Conservation (phyloP, 2,329 filamentous ascomycete genomes). For the Elsinoe ampelina region DNA sequence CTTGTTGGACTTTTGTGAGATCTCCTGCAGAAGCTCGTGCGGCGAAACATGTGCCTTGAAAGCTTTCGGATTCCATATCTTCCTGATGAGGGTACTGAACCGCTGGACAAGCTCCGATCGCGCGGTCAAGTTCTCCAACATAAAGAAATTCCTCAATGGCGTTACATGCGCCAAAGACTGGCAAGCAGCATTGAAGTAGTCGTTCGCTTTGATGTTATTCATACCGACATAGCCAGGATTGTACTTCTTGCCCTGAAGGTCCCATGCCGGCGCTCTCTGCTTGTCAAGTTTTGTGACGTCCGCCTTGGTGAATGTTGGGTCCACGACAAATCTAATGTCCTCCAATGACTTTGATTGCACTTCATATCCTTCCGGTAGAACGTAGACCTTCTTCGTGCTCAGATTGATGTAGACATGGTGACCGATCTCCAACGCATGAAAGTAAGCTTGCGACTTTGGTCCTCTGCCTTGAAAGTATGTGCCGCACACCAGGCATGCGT, state of each 20-base stretch:
- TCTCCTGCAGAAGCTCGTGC: slow-evolving; percentile 92
- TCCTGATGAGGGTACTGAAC: slow-evolving; percentile 81
- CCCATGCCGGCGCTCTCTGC: slow-evolving; percentile 56
- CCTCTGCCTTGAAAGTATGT: slow-evolving; percentile 94
- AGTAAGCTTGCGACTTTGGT: slow-evolving; percentile 91
- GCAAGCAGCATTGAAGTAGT: slow-evolving; percentile 93
- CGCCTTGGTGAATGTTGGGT: slow-evolving; percentile 71
- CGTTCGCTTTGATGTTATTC: slow-evolving; percentile 99
- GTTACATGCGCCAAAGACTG: slow-evolving; percentile 85
- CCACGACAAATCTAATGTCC: slow-evolving; percentile 96
- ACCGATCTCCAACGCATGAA: slow-evolving; percentile 86
- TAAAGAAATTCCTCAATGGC: slow-evolving; percentile 82
- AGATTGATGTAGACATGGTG: slow-evolving; percentile 99
- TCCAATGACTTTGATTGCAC: slow-evolving; percentile 90
- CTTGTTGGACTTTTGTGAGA: slow-evolving; percentile 81
- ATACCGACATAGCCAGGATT: slow-evolving; percentile 92
- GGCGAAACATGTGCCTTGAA: slow-evolving; percentile 97
- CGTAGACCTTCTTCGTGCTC: slow-evolving; percentile 81
- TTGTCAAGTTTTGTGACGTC: slow-evolving; percentile 76
- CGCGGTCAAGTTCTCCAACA: slow-evolving; percentile 70
- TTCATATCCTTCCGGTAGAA: slow-evolving; percentile 93
- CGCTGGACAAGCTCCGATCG: slow-evolving; percentile 76
- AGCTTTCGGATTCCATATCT: slow-evolving; percentile 94
- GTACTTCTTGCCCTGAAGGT: slow-evolving; percentile 75
- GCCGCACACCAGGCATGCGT: slow-evolving; percentile 94